A percentile compares a stretch with the other conserved stretches of the same genome.
These are phyloP conservation scores for Collybiopsis luxurians DNA, from an alignment of 768 basidiomycete genomes.

Conservation along the genomic window DNA sequence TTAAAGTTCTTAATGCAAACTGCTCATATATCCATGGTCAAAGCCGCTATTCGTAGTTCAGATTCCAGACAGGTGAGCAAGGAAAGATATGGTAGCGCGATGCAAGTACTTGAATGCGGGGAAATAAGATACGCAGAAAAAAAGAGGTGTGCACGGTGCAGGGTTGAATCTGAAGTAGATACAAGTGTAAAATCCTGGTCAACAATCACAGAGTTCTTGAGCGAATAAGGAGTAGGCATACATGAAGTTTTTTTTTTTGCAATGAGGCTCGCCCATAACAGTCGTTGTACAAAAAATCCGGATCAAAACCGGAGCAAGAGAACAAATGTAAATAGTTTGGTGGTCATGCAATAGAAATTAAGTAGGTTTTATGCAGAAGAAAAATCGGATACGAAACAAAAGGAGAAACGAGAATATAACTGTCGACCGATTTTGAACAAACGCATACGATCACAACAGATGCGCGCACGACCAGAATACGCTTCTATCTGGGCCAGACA, in stretches of 20 bases:
- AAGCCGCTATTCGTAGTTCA: background rate
- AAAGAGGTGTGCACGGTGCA: background rate
- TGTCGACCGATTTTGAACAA: background rate
- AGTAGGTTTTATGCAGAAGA: background rate
- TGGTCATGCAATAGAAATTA: background rate
- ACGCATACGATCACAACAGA: background rate
- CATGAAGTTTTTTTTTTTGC: background rate
- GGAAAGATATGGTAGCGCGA: too few relatives aligned
- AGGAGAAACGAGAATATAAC: constrained; percentile 7
- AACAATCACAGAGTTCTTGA: background rate
- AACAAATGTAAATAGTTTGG: background rate
- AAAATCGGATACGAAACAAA: constrained; percentile 3
- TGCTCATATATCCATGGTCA: background rate
- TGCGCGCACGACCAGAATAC: background rate
- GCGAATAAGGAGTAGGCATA: background rate
- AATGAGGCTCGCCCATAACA: constrained; percentile 7
- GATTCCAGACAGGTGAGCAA: too few relatives aligned
- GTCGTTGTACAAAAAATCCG: constrained; percentile 13
- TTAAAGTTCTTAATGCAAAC: too few relatives aligned
- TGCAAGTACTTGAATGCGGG: background rate
- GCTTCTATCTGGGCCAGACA: constrained; percentile 65
- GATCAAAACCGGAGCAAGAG: constrained; percentile 7
- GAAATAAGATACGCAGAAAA: background rate
- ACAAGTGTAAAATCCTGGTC: background rate
- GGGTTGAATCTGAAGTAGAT: background rate